These are phyloP conservation scores for Kokia cookei DNA, from an alignment of 441 rosid genomes.

Conservation along the genomic window DNA sequence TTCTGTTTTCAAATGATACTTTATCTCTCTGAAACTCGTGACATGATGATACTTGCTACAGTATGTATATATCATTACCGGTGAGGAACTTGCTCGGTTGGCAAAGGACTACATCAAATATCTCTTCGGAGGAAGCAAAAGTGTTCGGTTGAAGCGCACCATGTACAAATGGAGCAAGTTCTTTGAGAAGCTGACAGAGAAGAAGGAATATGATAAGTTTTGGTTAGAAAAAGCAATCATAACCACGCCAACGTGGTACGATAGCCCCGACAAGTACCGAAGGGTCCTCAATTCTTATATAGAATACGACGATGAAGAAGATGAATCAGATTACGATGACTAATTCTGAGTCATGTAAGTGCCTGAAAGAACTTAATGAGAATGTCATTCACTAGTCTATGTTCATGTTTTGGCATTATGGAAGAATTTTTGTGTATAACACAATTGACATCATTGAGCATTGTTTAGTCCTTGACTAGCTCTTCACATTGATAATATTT, in stretches of 20 bases:
- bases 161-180: slow-evolving; percentile 42
- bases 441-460: too few species aligned
- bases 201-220: slow-evolving; percentile 27
- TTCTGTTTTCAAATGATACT: not conserved
- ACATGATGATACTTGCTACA: slow-evolving; percentile 20
- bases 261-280: slow-evolving; percentile 54
- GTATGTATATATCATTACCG: slow-evolving; percentile 59
- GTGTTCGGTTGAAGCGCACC: slow-evolving; percentile 48
- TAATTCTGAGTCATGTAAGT: not conserved
- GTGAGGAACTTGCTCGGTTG: slow-evolving; percentile 56
- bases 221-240: slow-evolving; percentile 62
- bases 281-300: slow-evolving; percentile 13
- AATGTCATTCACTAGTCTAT: not conserved
- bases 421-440: not conserved
- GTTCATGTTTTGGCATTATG: not conserved
- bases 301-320: not conserved
- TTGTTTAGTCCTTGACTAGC: not conserved
- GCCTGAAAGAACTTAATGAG: not conserved
- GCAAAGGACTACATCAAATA: slow-evolving; percentile 62
- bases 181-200: slow-evolving; percentile 20
- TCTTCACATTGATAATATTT: not conserved
- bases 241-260: slow-evolving; percentile 53
- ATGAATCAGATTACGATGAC: slow-evolving; percentile 1
- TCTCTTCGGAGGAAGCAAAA: slow-evolving; percentile 40
- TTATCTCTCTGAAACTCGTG: not conserved